Evolutionary conservation across 257 asterid species (phyloP).

Genomic region (Ophiorrhiza pumila): DNA sequence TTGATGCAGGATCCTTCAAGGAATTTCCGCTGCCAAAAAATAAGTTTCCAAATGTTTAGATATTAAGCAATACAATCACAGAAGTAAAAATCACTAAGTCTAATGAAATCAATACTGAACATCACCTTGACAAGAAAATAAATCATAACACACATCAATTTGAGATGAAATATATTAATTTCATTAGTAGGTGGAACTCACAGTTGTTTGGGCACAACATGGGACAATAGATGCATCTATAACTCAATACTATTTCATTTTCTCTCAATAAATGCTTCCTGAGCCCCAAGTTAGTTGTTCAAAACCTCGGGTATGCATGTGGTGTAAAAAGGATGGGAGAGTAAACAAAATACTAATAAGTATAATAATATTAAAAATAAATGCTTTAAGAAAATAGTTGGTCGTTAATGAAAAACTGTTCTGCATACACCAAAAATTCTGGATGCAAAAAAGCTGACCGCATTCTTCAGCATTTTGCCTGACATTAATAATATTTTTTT

Average conservation of each 20-base stretch:
- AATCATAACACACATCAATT: background rate
- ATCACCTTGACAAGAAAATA: background rate
- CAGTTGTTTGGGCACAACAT: background rate
- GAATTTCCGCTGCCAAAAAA: conserved; percentile 58
- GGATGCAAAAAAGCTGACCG: background rate
- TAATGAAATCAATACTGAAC: background rate
- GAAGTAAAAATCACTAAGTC: background rate
- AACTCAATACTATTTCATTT: background rate
- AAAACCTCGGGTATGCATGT: too few relatives aligned
- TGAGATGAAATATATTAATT: background rate
- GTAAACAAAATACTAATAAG: too few relatives aligned
- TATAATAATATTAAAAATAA: too few relatives aligned
- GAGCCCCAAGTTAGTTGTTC: too few relatives aligned
- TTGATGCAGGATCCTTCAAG: conserved; percentile 80
- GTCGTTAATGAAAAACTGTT: too few relatives aligned
- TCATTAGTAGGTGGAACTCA: background rate
- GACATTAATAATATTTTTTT: background rate
- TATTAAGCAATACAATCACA: background rate
- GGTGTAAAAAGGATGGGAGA: too few relatives aligned
- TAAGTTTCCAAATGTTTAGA: conserved; percentile 9
- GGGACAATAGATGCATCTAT: background rate
- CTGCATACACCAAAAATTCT: background rate
- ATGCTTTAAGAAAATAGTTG: too few relatives aligned
- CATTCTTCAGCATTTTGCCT: background rate
- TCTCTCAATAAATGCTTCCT: background rate